Evolutionary conservation across 2,329 filamentous ascomycete genomes (phyloP), one percentile per base, ranked within the genome.

Genomic region (Chaetomium sp.): DNA sequence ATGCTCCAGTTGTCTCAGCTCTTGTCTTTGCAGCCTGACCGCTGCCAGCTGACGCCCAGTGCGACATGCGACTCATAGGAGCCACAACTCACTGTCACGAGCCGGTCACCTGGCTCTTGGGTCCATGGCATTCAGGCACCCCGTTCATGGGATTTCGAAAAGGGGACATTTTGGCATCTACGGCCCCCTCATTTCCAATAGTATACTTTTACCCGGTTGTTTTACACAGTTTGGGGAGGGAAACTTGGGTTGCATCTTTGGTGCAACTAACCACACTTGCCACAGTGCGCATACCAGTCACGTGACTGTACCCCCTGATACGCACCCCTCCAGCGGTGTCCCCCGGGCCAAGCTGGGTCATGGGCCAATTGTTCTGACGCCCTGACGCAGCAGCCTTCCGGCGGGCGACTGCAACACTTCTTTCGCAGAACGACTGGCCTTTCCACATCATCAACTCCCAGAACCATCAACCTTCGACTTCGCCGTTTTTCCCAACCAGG

Each of bases 381-480:
- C 62, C 60, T 64, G 62, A 65, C 62, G 61, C 62, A 63, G 49
- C 49, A 42, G 62, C 55, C 61, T 62, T 61, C 60, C 59, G 55
- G 19, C 19, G 19, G 19, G 19, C 19, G 19, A 27, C 19, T 27
- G 19, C 19, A 27, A 27, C 19, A 27, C 19, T 27, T 27, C 19
- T 27, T 27, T 27, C 19, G 19, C 19, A 58, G 56, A 48, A 50
- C 14, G 48, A 50, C 48, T 42, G 37, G 37, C 27, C 47, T 40
- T 59, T 60, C 42, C 56, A 53, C 62, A 62, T 64, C 63, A 61
- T 60, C 62, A 58, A 61, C 49, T 55, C 54, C 41, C 51, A 54
- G 52, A 27, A 27, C 19, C 19, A 27, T 41, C 56, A 48, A 34
- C 45, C 41, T 48, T 47, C 50, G 44, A 32, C 54, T 58, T 37